phyloP scores from a whole-genome alignment of 1,284 basidiomycete genomes.

The Pholiota adiposa region DNA sequence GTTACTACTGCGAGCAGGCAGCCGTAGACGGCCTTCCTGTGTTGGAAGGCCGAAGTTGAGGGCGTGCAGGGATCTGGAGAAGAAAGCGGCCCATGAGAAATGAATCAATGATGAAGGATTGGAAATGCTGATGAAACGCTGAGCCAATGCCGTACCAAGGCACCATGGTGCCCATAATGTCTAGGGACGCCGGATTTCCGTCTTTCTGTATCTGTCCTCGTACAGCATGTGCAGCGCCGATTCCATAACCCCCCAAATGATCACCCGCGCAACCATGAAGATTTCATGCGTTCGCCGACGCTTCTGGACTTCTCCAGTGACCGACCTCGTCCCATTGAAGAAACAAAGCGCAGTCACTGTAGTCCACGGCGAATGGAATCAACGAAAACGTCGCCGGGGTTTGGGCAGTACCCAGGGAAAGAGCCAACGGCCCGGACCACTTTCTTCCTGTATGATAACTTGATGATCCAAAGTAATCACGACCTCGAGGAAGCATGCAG shows the following conservation, averaged over 20 bases:
- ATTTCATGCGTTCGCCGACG: slow-evolving; percentile 53
- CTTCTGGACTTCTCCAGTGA: slow-evolving; percentile 44
- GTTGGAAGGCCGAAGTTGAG: slow-evolving; percentile 38
- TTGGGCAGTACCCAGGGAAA: slow-evolving; percentile 41
- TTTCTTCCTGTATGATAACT: slow-evolving; percentile 42
- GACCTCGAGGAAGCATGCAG: slow-evolving; percentile 14
- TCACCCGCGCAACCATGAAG: slow-evolving; percentile 46
- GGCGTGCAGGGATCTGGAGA: slow-evolving; percentile 28
- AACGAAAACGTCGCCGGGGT: slow-evolving; percentile 51
- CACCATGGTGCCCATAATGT: slow-evolving; percentile 23
- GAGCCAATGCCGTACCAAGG: slow-evolving; percentile 32
- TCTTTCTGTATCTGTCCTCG: slow-evolving; percentile 40
- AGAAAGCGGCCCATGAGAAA: slow-evolving; percentile 27
- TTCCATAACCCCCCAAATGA: slow-evolving; percentile 9
- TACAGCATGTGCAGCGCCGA: slow-evolving; percentile 4
- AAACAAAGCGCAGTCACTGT: slow-evolving; percentile 30
- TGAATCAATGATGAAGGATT: slow-evolving; percentile 12
- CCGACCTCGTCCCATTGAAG: slow-evolving; percentile 23
- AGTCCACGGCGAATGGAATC: slow-evolving; percentile 51
- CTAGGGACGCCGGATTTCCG: slow-evolving; percentile 18
- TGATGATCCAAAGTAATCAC: slow-evolving; percentile 10
- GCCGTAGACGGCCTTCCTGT: slow-evolving; percentile 40
- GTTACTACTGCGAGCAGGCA: slow-evolving; percentile 35
- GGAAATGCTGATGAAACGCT: slow-evolving; percentile 18
- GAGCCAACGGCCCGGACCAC: slow-evolving; percentile 43